Evolutionary conservation across 768 basidiomycete genomes (phyloP), one percentile per base, ranked within the genome.

Genomic region (Amanita exitialis): DNA sequence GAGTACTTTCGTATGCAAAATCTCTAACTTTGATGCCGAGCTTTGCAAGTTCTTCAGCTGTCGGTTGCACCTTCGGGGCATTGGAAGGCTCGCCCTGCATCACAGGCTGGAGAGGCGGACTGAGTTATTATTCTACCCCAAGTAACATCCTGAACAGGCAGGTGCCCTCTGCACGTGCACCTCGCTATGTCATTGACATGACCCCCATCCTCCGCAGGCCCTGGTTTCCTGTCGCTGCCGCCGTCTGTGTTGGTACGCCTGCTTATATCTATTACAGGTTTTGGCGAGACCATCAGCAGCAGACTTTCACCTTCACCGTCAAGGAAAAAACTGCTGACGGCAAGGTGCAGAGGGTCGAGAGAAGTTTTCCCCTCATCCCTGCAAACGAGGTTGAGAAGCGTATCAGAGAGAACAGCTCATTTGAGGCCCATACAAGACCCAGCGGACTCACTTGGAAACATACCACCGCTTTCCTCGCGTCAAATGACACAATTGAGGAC

Each of bases 401-500:
- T 20, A 74, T 90, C 45, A 71, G 64, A 42, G 76, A 79, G 57
- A 69, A 78, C 55, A 77, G 79, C 3, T 69, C 68, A 3, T 66
- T 67, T 15, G 67, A 78, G 49, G 68, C 67, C 16, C 66, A 75
- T 42, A 52, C 68, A 10, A 69, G 78, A 37, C 80, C 78, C 0
- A 71, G 71, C 30, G 80, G 82, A 15, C 66, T 79, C 47, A 66
- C 73, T 10, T 90, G 88, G 88, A 82, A 76, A 56, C 83, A 85
- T 66, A 76, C 83, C 44, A 94, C 86, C 3, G 88, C 90, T 15
- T 77, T 75, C 30, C 70, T 98, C 32, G 72, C 88, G 0, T 86
- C 91, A 3, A 99, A 99, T 61, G 79, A 86, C 53, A 90, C 92
- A 6, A 82, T 96, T 47, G 96, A 99, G 66, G 96, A 99, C 62